These are phyloP conservation scores for Huiozyma sinensis DNA, from an alignment of 805 yeast species.

Conservation along the genomic window DNA sequence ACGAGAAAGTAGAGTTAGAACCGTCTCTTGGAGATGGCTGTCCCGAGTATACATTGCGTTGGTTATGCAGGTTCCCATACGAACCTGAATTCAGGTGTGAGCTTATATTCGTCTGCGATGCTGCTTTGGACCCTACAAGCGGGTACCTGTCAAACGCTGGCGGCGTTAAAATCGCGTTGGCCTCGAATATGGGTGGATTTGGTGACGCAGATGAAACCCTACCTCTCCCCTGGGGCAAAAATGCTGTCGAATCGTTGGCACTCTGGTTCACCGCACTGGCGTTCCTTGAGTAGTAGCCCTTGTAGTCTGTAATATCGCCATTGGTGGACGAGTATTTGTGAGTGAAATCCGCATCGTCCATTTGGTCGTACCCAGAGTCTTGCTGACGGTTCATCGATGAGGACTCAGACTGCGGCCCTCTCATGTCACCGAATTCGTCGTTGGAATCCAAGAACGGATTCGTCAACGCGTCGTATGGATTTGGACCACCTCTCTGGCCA, in stretches of 20 bases:
- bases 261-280: constrained; percentile 1
- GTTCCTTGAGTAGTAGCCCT: constrained; percentile 23
- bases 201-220: constrained; percentile 11
- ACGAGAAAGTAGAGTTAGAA: constrained; percentile 11
- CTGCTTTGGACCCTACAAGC: constrained; percentile 45
- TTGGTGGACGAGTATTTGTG: not conserved
- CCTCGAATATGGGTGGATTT: constrained; percentile 7
- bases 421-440: constrained; percentile 6
- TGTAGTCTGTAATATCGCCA: constrained; percentile 9
- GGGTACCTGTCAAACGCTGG: constrained; percentile 64
- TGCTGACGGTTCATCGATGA: constrained; percentile 2
- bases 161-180: constrained; percentile 31
- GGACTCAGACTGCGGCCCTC: constrained; percentile 1
- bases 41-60: not conserved
- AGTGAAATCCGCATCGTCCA: not conserved
- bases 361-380: not conserved
- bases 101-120: constrained; percentile 34
- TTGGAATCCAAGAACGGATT: constrained; percentile 11
- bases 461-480: not conserved
- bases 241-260: constrained; percentile 1
- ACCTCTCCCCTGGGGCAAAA: constrained; percentile 3
- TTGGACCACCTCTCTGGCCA: not conserved
- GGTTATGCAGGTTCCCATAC: not conserved
- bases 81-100: not conserved
- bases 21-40: constrained; percentile 21